A percentile compares a stretch with the other conserved stretches of the same genome.
Evolutionary conservation across 805 yeast species (phyloP).

Genomic region (Lachancea quebecensis): DNA sequence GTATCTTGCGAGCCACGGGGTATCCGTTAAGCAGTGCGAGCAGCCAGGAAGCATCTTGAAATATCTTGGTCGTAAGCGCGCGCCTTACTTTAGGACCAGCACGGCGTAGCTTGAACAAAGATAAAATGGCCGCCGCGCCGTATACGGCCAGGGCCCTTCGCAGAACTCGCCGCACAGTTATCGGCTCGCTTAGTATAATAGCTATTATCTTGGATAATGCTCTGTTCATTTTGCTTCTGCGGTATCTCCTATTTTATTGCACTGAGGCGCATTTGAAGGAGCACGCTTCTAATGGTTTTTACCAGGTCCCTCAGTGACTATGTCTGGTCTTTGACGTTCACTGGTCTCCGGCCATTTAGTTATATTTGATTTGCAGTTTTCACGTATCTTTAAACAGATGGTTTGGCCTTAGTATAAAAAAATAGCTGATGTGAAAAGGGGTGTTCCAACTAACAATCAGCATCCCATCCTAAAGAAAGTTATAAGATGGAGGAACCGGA

Average conservation of each 20-base stretch:
- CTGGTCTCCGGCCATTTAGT: no score
- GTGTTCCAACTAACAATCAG: neutral
- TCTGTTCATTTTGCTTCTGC: neutral
- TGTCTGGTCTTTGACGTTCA: no score
- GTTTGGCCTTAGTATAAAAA: neutral
- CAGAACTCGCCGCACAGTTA: neutral
- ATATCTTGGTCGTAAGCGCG: neutral
- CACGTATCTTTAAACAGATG: neutral
- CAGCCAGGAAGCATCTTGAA: neutral
- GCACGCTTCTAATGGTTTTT: neutral
- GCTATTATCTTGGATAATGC: neutral
- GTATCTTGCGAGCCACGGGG: neutral
- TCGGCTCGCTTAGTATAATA: neutral
- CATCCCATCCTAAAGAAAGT: neutral
- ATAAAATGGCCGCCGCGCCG: neutral
- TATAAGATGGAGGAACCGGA: conserved; percentile 21
- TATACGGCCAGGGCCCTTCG: conserved; percentile 2
- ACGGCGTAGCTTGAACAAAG: neutral
- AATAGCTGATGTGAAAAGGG: neutral
- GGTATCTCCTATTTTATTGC: no score
- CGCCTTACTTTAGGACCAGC: no score
- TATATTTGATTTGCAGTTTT: no score
- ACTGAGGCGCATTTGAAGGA: neutral
- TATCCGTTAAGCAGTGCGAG: neutral
- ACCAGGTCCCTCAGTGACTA: no score